Evolutionary conservation across 371 early-diverging fungal species (phyloP), one percentile per base, ranked within the genome.

Genomic region (Apophysomyces variabilis): DNA sequence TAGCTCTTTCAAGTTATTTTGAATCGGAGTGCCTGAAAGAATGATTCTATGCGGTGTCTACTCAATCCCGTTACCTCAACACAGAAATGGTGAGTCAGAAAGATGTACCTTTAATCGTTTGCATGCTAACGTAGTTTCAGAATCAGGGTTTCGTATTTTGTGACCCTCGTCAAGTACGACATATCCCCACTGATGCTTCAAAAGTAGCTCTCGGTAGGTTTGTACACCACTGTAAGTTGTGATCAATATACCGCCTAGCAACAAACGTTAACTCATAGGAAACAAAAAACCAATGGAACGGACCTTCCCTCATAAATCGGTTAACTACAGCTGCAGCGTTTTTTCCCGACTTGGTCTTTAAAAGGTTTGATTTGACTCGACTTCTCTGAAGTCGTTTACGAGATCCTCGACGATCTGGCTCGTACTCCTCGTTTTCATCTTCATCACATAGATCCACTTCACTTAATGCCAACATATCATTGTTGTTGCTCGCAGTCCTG

Each of bases 91-190:
- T 26, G 45, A 6, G 61, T 46, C 38, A 38, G 46, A 21, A 59
- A 62, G 68, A 43, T 21, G 13, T 68, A 82, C 83, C 72, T 81
- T 79, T 50, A 98, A 75, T 57, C 89, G 88, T 71, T 99, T 99
- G 79, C 95, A 93, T 3, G 88, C 78, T 54, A 94, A 59, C 0
- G 98, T 95, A 0, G 95, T 92, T 37, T 91, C 92, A 0, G 99
- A 89, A 67, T 97, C 95, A 0, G 96, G 95, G 66, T 99, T 99
- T 65, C 97, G 88, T 41, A 99, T 96, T 76, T 95, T 94, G 77
- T 99, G 99, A 0, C 99, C 99, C 82, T 99, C 99, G 79, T 99
- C 99, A 41, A 99, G 74, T 3, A 99, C 85, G n/a, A 91, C 89
- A 64, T 94, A 95, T 0, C 92, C 92, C 97, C 97, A 99, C 41